Percentiles rank a stretch among this genome's conserved stretches.
Conservation (phyloP, 2,329 filamentous ascomycete genomes). For the Purpureocillium takamizusanense region DNA sequence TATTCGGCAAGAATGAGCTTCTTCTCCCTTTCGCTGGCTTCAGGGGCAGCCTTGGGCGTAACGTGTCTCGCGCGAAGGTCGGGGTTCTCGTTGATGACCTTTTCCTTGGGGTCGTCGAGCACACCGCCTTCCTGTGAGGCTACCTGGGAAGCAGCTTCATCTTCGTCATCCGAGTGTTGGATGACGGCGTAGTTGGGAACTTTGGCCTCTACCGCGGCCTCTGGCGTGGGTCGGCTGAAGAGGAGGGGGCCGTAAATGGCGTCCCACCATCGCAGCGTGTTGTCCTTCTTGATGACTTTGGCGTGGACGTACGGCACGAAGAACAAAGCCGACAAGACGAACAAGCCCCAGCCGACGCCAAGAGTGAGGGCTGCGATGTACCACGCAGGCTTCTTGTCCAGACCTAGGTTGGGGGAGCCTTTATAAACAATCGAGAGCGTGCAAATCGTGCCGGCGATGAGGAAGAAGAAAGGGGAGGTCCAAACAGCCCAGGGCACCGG, state of each 20-base stretch:
- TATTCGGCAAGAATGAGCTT: conserved; percentile 33
- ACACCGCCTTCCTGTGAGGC: too few species aligned
- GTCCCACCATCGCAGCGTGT: conserved; percentile 54
- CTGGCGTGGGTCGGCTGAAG: conserved; percentile 46
- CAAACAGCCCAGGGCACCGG: conserved; percentile 65
- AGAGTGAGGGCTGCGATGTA: conserved; percentile 60
- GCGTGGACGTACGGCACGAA: conserved; percentile 63
- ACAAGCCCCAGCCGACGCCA: conserved; percentile 52
- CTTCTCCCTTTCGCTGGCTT: conserved; percentile 27
- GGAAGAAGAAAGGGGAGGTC: conserved; percentile 68
- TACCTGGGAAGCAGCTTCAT: conserved; percentile 29
- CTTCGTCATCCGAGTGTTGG: conserved; percentile 43
- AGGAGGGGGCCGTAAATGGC: conserved; percentile 55
- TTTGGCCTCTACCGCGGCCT: conserved; percentile 40
- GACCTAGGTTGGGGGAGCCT: conserved; percentile 59
- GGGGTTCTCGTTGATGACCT: too few species aligned
- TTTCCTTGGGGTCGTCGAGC: too few species aligned
- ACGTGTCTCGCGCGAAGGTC: too few species aligned
- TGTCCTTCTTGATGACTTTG: conserved; percentile 60
- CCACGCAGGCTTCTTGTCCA: conserved; percentile 57
- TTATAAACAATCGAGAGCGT: conserved; percentile 75
- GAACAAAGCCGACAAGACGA: conserved; percentile 53
- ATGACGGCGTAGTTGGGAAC: conserved; percentile 73
- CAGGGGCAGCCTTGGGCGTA: conserved; percentile 20
- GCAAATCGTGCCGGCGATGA: conserved; percentile 65